Percentiles rank a stretch among this genome's conserved stretches.
Evolutionary conservation across 2,329 filamentous ascomycete species (phyloP).

Genomic region (Decorospora gaudefroyi): DNA sequence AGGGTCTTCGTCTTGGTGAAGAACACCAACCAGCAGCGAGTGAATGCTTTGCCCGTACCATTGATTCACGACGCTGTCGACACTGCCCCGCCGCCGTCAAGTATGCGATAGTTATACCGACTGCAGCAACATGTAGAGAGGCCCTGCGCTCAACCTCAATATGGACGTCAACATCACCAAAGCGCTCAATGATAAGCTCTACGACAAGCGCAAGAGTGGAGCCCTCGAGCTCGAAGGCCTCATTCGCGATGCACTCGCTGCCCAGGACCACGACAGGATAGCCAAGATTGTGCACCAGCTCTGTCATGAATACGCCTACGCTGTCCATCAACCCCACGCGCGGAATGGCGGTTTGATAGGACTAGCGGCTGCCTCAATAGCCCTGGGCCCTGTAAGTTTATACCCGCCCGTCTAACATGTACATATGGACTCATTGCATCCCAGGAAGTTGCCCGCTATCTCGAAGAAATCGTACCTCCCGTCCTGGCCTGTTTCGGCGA

Average conservation of each 20-base stretch:
- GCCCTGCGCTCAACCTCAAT: conserved; percentile 20
- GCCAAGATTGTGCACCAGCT: conserved; percentile 91
- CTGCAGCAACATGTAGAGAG: conserved; percentile 37
- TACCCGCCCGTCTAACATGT: neutral
- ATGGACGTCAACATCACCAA: conserved; percentile 93
- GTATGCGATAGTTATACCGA: conserved; percentile 10
- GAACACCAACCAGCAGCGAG: conserved; percentile 13
- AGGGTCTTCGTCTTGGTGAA: conserved; percentile 4
- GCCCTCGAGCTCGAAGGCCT: conserved; percentile 91
- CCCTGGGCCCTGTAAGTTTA: conserved; percentile 82
- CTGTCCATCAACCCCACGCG: conserved; percentile 94
- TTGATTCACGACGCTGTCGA: conserved; percentile 1
- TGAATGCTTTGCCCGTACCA: conserved; percentile 6
- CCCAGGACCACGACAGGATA: conserved; percentile 78
- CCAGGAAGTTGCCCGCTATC: conserved; percentile 87
- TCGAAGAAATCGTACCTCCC: conserved; percentile 92
- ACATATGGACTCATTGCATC: conserved; percentile 20
- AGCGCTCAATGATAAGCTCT: conserved; percentile 94
- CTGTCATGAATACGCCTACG: conserved; percentile 96
- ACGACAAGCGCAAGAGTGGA: conserved; percentile 95
- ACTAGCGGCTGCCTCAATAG: conserved; percentile 92
- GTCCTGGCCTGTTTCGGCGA: conserved; percentile 97
- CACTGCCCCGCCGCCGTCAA: neutral
- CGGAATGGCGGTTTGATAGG: conserved; percentile 96
- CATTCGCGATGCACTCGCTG: conserved; percentile 80